Conservation (phyloP, 2,329 filamentous ascomycete species). For the Aureobasidium mangrovei region DNA sequence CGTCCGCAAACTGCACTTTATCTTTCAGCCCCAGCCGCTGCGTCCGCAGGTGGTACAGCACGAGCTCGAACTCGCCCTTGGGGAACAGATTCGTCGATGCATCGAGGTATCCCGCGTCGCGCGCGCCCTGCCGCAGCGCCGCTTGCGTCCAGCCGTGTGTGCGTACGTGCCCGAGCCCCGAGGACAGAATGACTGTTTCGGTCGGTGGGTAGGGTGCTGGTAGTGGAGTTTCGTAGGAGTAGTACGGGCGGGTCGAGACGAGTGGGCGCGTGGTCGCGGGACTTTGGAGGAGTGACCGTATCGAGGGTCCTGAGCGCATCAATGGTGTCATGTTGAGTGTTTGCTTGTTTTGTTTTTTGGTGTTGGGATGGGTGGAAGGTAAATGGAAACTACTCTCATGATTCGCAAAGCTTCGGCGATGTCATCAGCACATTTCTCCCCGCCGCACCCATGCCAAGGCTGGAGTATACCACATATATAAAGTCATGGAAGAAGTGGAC, state of each 20-base stretch:
- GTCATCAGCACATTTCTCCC: too few relatives aligned
- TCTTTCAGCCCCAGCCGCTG: conserved; percentile 53
- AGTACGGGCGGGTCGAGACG: conserved; percentile 43
- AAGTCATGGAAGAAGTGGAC: too few relatives aligned
- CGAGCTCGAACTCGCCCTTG: conserved; percentile 69
- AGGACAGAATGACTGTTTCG: conserved; percentile 69
- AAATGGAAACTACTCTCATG: too few relatives aligned
- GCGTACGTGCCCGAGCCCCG: conserved; percentile 73
- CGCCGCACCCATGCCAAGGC: too few relatives aligned
- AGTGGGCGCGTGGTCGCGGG: conserved; percentile 22
- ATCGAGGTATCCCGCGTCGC: conserved; percentile 77
- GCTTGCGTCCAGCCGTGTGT: conserved; percentile 70
- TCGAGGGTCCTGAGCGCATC: not conserved
- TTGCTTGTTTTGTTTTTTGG: too few relatives aligned
- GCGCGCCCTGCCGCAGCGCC: conserved; percentile 67
- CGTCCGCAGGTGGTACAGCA: conserved; percentile 65
- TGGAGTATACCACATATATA: too few relatives aligned
- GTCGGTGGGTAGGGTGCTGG: conserved; percentile 56
- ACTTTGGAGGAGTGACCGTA: not conserved
- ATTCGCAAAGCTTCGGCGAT: too few relatives aligned
- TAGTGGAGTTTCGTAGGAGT: conserved; percentile 62
- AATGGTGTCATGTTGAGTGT: not conserved
- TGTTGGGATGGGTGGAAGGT: too few relatives aligned
- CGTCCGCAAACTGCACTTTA: conserved; percentile 36
- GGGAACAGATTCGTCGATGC: conserved; percentile 78